A percentile compares a stretch with the other conserved stretches of the same genome.
phyloP scores from a whole-genome alignment of 768 basidiomycete genomes.

The Leccinum barrowsii region DNA sequence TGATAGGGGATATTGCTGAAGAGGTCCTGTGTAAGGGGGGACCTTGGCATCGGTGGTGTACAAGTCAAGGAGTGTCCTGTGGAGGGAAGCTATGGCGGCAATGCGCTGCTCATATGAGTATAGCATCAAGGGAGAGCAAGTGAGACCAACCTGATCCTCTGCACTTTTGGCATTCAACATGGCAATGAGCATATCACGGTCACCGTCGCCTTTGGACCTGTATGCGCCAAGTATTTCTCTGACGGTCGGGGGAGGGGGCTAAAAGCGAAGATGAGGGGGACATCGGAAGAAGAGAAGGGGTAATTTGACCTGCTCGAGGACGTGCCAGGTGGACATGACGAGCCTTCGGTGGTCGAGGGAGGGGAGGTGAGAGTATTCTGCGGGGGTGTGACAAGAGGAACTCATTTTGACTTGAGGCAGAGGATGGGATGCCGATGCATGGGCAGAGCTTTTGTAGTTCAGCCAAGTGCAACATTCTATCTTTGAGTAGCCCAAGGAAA shows the following conservation, averaged over 20 bases:
- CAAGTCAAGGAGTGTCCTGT: conserved; percentile 67
- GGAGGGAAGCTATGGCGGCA: conserved; percentile 66
- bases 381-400: conserved; percentile 19
- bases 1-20: conserved; percentile 37
- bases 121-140: conserved; percentile 5
- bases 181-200: conserved; percentile 86
- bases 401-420: conserved; percentile 26
- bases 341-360: conserved; percentile 31
- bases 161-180: conserved; percentile 91
- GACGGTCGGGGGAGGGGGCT: conserved; percentile 78
- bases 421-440: conserved; percentile 16
- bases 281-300: neutral
- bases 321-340: conserved; percentile 42
- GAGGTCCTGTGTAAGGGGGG: conserved; percentile 21
- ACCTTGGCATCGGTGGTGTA: conserved; percentile 34
- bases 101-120: conserved; percentile 49
- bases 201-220: conserved; percentile 81
- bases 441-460: conserved; percentile 37
- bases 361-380: conserved; percentile 14
- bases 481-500: conserved; percentile 36
- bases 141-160: conserved; percentile 76
- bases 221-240: conserved; percentile 88
- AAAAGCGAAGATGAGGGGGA: conserved; percentile 5
- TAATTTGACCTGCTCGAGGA: conserved; percentile 42
- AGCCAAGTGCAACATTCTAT: conserved; percentile 46